phyloP scores from a whole-genome alignment of 2,329 filamentous ascomycete genomes.

The Periconia sp. region DNA sequence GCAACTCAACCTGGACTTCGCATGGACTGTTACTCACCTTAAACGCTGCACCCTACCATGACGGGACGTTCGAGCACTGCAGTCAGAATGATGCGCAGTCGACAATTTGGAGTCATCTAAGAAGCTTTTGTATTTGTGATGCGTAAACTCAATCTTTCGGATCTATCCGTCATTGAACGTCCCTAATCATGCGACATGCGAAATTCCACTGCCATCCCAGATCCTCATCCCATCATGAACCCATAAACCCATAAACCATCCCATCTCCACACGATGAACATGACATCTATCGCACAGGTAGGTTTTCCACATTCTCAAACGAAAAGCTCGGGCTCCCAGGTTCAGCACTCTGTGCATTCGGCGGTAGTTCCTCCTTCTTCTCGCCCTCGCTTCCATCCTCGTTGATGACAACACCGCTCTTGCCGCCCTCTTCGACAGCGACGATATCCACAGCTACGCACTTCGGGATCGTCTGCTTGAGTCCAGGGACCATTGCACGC shows the following conservation, averaged over 20 bases:
- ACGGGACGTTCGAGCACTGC: too few species aligned
- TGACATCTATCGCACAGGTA: constrained; percentile 31
- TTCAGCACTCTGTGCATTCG: constrained; percentile 73
- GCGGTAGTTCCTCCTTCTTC: constrained; percentile 63
- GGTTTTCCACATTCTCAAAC: constrained; percentile 75
- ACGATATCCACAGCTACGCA: constrained; percentile 76
- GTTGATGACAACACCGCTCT: constrained; percentile 64
- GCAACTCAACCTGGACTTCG: too few species aligned
- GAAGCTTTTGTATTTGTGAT: too few species aligned
- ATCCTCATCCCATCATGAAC: neutral
- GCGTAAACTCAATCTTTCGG: too few species aligned
- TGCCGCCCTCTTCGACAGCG: constrained; percentile 71
- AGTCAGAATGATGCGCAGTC: too few species aligned
- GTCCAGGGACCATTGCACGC: constrained; percentile 75
- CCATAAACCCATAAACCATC: neutral
- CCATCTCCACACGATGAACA: neutral
- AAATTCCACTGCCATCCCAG: too few species aligned
- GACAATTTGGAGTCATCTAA: too few species aligned
- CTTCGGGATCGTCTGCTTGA: constrained; percentile 76
- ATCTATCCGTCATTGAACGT: too few species aligned
- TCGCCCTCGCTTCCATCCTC: constrained; percentile 63
- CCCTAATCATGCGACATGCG: too few species aligned
- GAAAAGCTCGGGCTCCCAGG: constrained; percentile 82
- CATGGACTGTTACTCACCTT: too few species aligned
- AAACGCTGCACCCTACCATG: too few species aligned